Evolutionary conservation across 331 rosid genomes (phyloP).

Genomic region (Acacia pycnantha): DNA sequence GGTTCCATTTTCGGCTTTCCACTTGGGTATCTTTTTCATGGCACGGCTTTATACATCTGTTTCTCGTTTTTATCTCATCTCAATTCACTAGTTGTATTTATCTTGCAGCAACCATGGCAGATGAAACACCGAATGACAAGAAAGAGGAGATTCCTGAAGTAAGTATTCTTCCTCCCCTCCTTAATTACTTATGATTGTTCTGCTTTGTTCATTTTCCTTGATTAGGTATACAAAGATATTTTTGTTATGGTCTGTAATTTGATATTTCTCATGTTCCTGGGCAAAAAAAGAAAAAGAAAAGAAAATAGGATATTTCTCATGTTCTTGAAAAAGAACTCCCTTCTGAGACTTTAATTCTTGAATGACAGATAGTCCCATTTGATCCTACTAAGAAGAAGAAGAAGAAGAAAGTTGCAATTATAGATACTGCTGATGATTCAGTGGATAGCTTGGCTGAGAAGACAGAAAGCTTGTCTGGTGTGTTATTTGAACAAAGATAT

Average conservation of each 20-base stretch:
- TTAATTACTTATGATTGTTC: not conserved
- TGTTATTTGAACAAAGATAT: conserved; percentile 11
- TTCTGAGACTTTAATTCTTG: conserved; percentile 22
- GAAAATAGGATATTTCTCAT: not conserved
- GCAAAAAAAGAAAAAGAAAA: not conserved
- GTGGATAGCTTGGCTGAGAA: conserved; percentile 72
- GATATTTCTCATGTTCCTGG: conserved; percentile 5
- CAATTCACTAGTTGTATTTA: not conserved
- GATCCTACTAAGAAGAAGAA: conserved; percentile 90
- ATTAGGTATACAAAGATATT: not conserved
- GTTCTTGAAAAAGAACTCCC: not conserved
- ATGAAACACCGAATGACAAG: conserved; percentile 49
- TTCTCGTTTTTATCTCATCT: not conserved
- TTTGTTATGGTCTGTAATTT: not conserved
- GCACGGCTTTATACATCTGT: not conserved
- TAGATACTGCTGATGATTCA: conserved; percentile 54
- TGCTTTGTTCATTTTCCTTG: not conserved
- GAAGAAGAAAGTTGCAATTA: conserved; percentile 38
- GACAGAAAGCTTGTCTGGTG: conserved; percentile 64
- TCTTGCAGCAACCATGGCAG: conserved; percentile 53
- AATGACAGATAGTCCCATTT: conserved; percentile 65
- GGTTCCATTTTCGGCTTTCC: not conserved
- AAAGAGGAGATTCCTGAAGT: conserved; percentile 67
- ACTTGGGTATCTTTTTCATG: not conserved
- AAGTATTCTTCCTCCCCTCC: conserved; percentile 22